These are phyloP conservation scores for Dittrichia graveolens DNA, from an alignment of 129 eudicot genomes.

Conservation along the genomic window DNA sequence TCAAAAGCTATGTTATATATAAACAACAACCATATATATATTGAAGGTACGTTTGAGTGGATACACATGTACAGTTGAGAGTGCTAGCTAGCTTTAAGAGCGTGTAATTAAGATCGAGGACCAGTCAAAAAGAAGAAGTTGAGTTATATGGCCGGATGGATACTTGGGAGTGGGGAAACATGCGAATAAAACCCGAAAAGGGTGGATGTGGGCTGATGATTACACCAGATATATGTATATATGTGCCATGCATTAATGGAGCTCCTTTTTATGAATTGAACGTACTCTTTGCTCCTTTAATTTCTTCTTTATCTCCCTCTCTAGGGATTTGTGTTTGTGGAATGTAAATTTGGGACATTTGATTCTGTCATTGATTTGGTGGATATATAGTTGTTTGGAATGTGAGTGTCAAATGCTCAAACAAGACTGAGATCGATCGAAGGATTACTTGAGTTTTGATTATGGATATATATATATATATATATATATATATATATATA, in stretches of 20 bases:
- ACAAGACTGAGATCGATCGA: too few species aligned
- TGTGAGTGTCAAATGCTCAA: too few species aligned
- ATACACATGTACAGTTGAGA: background rate
- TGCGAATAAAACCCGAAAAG: slow-evolving; percentile 32
- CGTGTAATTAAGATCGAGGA: slow-evolving; percentile 17
- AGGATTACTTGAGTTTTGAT: too few species aligned
- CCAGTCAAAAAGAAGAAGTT: slow-evolving; percentile 32
- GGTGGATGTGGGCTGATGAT: slow-evolving; percentile 25
- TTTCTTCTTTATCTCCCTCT: slow-evolving; percentile 18
- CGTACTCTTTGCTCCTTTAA: slow-evolving; percentile 9
- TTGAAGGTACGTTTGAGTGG: background rate
- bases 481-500: too few species aligned
- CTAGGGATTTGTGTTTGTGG: slow-evolving; percentile 42
- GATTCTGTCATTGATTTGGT: too few species aligned
- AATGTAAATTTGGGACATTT: slow-evolving; percentile 10
- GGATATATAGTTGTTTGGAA: too few species aligned
- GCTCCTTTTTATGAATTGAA: slow-evolving; percentile 31
- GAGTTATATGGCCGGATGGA: background rate
- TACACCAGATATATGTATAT: slow-evolving; percentile 1
- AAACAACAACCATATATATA: background rate
- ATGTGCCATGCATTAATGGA: slow-evolving; percentile 25
- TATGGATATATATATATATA: too few species aligned
- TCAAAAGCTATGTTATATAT: slow-evolving; percentile 24
- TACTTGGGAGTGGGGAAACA: slow-evolving; percentile 12
- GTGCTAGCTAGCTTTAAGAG: slow-evolving; percentile 16